Percentiles rank a stretch among this genome's conserved stretches.
Conservation (phyloP, 768 basidiomycete genomes). For the Tylopilus cervinicoccineus region DNA sequence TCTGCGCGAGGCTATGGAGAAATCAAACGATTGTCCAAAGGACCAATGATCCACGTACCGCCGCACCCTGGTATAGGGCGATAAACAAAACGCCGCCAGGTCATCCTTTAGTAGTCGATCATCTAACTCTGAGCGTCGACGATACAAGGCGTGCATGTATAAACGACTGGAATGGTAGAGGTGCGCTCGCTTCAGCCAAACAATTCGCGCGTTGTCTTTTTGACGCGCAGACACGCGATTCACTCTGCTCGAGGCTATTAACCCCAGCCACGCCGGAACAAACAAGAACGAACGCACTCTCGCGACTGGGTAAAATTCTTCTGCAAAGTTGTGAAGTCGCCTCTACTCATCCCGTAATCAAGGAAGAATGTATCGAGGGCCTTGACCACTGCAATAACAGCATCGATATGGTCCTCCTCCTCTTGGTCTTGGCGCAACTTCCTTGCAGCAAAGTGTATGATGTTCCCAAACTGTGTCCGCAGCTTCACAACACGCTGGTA, state of each 20-base stretch:
- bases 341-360: constrained; percentile 60
- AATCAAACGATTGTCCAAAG: constrained; percentile 1
- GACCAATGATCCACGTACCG: constrained; percentile 44
- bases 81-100: constrained; percentile 70
- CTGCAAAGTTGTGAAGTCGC: constrained; percentile 58
- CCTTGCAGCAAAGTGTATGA: constrained; percentile 64
- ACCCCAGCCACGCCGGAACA: not conserved
- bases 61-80: constrained; percentile 73
- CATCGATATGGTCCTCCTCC: constrained; percentile 84
- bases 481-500: constrained; percentile 61
- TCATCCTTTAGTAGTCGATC: constrained; percentile 60
- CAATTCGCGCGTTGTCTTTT: constrained; percentile 69
- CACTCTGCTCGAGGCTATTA: constrained; percentile 35
- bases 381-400: constrained; percentile 66
- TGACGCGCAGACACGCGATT: constrained; percentile 69
- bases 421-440: constrained; percentile 57
- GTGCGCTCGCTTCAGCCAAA: constrained; percentile 75
- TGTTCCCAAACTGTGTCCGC: constrained; percentile 60
- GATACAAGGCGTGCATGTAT: constrained; percentile 74
- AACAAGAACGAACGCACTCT: constrained; percentile 18
- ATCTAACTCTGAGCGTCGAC: constrained; percentile 69
- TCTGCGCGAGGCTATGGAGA: constrained; percentile 58
- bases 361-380: constrained; percentile 75
- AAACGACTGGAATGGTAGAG: constrained; percentile 72
- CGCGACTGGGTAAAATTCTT: constrained; percentile 37